These are phyloP conservation scores for Gymnopilus junonius DNA, from an alignment of 768 basidiomycete genomes.

Conservation along the genomic window DNA sequence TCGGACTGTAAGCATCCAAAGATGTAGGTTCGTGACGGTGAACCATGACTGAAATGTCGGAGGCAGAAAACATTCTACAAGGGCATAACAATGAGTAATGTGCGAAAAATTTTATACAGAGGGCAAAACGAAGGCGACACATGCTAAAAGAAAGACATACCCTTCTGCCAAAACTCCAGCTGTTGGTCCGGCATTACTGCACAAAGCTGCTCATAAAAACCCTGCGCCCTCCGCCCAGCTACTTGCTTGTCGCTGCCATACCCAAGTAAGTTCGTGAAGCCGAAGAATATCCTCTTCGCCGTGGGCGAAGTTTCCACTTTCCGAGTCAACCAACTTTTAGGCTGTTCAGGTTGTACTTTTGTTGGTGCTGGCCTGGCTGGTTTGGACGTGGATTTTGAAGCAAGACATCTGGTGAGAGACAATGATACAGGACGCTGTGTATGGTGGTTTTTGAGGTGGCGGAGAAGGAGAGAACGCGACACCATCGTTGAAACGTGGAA, in stretches of 20 bases:
- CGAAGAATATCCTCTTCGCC: constrained; percentile 49
- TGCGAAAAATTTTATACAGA: neutral
- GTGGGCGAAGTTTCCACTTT: constrained; percentile 54
- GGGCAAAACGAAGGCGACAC: neutral
- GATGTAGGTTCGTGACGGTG: constrained; percentile 88
- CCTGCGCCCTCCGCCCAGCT: constrained; percentile 61
- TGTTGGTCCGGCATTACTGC: constrained; percentile 63
- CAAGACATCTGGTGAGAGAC: neutral
- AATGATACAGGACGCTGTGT: neutral
- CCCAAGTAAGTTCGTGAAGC: constrained; percentile 55
- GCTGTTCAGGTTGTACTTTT: neutral
- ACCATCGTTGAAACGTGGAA: constrained; percentile 8
- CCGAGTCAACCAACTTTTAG: constrained; percentile 54
- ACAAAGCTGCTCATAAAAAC: constrained; percentile 61
- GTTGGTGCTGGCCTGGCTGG: neutral
- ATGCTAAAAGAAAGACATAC: constrained; percentile 37
- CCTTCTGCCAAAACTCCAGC: constrained; percentile 64
- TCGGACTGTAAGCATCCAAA: constrained; percentile 90
- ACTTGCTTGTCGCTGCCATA: constrained; percentile 66
- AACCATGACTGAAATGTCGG: constrained; percentile 98
- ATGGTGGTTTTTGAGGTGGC: neutral
- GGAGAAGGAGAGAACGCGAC: constrained; percentile 14
- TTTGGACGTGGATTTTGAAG: neutral
- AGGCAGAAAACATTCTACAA: constrained; percentile 78
- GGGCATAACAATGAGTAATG: neutral